Base-by-base conservation (phyloP, 106 monocot species). In the Dioscorea alata region DNA sequence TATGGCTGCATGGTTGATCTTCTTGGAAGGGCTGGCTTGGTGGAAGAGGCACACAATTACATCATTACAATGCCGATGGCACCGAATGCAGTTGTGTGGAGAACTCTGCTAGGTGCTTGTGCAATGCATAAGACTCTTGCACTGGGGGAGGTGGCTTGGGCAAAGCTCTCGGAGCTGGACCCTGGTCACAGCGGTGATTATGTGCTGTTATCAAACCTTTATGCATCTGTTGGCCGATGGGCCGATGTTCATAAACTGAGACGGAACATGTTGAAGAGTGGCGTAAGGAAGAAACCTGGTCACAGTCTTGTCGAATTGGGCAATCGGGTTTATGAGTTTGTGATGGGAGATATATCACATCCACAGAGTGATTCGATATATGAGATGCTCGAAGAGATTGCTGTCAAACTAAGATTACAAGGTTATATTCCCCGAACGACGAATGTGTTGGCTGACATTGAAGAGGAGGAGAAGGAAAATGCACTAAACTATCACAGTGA, bases 1-100 rank as follows among this genome's bases (percentile, higher is more conserved):
- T 76, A 88, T 19, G 88, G 95, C 5, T 96, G 95, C 86, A 84
- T 89, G 83, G 84, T 91, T 2, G 88, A 96, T 71, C 78, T 96
- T 14, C 80, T 96, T 17, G 95, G 91, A 2, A 67, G 91, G 50
- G 81, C 85, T 23, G 95, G 95, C 4, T 14, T 71, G 59, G 80
- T 96, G 13, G 79, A 91, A 15, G 75, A 86, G 25, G 91, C 95
- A 0, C 72, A 82, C 15, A 64, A 73, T 15, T 91, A 82, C 59
- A 84, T 91, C 16, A 22, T 59, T 12, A 71, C 57, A 6, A 86
- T 96, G 95, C 86, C 91, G 4, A 15, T 80, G 61, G 79, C 77
- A 67, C 81, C 95, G 4, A 96, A 86, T 63, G 86, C 86, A 0
- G 80, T 91, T 2, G 50, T 96, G 19, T 96, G 95, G 95, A 68